Conservation (phyloP, 2,329 filamentous ascomycete genomes). For the Beauveria rudraprayagi region DNA sequence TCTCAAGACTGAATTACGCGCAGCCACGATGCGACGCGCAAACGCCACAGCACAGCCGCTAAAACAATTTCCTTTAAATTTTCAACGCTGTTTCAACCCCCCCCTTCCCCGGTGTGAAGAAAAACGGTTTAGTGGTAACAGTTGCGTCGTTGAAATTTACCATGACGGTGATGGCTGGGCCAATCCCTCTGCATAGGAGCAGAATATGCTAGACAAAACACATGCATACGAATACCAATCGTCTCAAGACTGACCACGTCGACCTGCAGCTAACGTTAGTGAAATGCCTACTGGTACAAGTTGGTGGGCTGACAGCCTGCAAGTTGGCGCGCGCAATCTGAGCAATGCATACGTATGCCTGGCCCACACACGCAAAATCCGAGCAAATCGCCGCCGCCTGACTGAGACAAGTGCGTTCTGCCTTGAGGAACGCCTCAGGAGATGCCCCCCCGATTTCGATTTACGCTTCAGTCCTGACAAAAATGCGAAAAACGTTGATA, state of each 20-base stretch:
- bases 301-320: neutral
- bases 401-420: neutral
- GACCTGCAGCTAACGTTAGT: neutral
- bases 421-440: neutral
- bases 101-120: too few relatives aligned
- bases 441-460: neutral
- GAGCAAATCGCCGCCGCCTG: neutral
- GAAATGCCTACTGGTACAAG: too few relatives aligned
- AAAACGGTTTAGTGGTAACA: too few relatives aligned
- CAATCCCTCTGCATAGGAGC: too few relatives aligned
- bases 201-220: too few relatives aligned
- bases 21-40: too few relatives aligned
- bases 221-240: neutral
- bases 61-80: too few relatives aligned
- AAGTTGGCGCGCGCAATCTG: neutral
- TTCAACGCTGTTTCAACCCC: too few relatives aligned
- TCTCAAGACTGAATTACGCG: too few relatives aligned
- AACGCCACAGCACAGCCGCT: too few relatives aligned
- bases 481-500: neutral
- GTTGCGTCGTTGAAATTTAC: neutral
- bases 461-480: neutral
- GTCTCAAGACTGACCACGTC: neutral
- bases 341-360: constrained; percentile 2
- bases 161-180: neutral
- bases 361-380: neutral